phyloP scores from a whole-genome alignment of 2,329 filamentous ascomycete species.

The Monilinia vaccinii-corymbosi region DNA sequence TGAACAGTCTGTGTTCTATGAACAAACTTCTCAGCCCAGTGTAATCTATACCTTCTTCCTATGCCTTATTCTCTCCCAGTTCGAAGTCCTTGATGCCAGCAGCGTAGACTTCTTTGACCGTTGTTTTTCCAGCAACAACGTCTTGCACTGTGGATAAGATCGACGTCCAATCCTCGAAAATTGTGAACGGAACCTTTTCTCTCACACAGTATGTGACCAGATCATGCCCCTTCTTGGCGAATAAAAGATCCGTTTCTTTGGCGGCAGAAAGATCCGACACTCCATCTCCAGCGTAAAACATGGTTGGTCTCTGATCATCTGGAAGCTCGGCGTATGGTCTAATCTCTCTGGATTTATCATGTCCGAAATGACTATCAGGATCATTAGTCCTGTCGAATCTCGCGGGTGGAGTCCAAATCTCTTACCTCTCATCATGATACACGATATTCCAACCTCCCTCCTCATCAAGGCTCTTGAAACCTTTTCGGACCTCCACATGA shows the following conservation, averaged over 20 bases:
- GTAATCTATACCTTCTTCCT: conserved; percentile 9
- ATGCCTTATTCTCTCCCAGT: conserved; percentile 12
- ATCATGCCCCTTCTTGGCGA: conserved; percentile 86
- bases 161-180: conserved; percentile 74
- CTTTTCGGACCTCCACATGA: conserved; percentile 56
- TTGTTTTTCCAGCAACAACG: conserved; percentile 64
- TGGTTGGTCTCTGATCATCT: conserved; percentile 57
- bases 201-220: conserved; percentile 79
- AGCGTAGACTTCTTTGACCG: conserved; percentile 58
- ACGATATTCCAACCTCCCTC: conserved; percentile 79
- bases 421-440: conserved; percentile 76
- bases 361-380: conserved; percentile 56
- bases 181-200: conserved; percentile 77
- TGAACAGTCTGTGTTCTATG: conserved; percentile 10
- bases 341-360: conserved; percentile 92
- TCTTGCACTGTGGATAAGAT: conserved; percentile 70
- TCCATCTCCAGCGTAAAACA: conserved; percentile 94
- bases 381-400: not conserved
- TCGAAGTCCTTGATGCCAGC: conserved; percentile 26
- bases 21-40: not conserved
- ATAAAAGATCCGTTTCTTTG: conserved; percentile 83
- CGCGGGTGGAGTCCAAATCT: not conserved
- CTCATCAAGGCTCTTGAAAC: conserved; percentile 61
- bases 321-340: conserved; percentile 74
- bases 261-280: conserved; percentile 89